Base-by-base conservation (phyloP, 495 filamentous ascomycete genomes). In the Penicillium paxilli region DNA sequence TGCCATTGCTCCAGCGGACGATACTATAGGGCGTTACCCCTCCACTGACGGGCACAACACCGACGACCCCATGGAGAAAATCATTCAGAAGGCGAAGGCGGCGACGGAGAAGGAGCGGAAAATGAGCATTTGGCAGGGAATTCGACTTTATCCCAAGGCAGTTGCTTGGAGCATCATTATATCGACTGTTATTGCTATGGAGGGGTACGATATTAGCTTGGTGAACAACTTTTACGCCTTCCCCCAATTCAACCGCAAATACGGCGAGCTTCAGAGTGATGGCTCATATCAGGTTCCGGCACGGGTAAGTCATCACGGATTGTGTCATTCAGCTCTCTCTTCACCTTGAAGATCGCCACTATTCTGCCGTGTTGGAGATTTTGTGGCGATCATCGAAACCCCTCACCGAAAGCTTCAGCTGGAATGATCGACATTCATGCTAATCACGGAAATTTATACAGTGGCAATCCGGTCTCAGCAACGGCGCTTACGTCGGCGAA, bases 401-500 rank as follows among this genome's bases (percentile, higher is more conserved):
- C 16, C 7, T 6, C 35, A 38, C 4, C 3, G n/a, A 16, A 38
- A 38, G n/a, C n/a, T n/a, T n/a, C 35, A 38, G 4, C 35, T 7
- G 17, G 2, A 19, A 5, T 19, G 10, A 32, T 9, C 4, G n/a
- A 38, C 14, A 17, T 38, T 5, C 8, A 19, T 38, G 16, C 35
- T 38, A 38, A 38, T 28, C 11, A n/a, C n/a, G 3, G 0, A 20
- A 42, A 14, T 20, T 12, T 56, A 12, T 52, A 11, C 64, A 83
- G 52, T 93, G 89, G 89, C 88, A 91, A 72, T 73, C 88, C 7
- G 88, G 87, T 51, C 72, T 93, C 32, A 88, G 84, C 54, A 91
- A 92, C 62, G 88, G 78, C 50, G 79, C 75, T 7, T 71, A 73
- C 28, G 75, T 79, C 53, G 88, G 89, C 19, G 87, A 91, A 69